These are phyloP conservation scores for Parietaria judaica DNA, from an alignment of 306 rosid species.

Conservation along the genomic window DNA sequence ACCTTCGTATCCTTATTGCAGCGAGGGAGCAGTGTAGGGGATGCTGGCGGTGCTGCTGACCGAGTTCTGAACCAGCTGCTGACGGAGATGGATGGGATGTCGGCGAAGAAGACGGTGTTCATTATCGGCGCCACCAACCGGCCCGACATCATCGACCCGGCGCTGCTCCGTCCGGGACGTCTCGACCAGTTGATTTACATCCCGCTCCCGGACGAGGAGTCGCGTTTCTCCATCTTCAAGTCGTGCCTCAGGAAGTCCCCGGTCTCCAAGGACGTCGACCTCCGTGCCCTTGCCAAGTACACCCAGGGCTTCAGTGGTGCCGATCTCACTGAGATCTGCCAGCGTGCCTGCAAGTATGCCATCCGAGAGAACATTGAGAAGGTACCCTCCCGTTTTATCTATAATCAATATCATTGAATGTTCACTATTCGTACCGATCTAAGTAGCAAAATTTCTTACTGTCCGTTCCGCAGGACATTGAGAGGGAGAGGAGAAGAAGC, in stretches of 20 bases:
- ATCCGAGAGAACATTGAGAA: slow-evolving; percentile 95
- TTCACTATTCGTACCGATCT: neutral
- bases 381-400: slow-evolving; percentile 26
- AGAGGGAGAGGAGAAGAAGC: slow-evolving; percentile 74
- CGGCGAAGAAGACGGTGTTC: slow-evolving; percentile 94
- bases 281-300: slow-evolving; percentile 91
- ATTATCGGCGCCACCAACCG: slow-evolving; percentile 96
- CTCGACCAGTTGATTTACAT: slow-evolving; percentile 93
- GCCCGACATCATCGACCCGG: slow-evolving; percentile 95
- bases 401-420: no score
- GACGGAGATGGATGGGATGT: slow-evolving; percentile 97
- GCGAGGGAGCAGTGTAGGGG: slow-evolving; percentile 97
- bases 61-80: slow-evolving; percentile 94
- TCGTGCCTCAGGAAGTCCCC: slow-evolving; percentile 96
- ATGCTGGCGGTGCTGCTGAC: slow-evolving; percentile 99
- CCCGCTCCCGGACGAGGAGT: slow-evolving; percentile 96
- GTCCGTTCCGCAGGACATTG: slow-evolving; percentile 60
- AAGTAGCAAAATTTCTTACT: neutral
- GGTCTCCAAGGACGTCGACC: slow-evolving; percentile 75
- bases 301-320: slow-evolving; percentile 98
- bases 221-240: slow-evolving; percentile 77
- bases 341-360: slow-evolving; percentile 94
- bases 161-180: slow-evolving; percentile 96
- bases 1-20: slow-evolving; percentile 14
- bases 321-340: slow-evolving; percentile 93